Percentiles rank a stretch among this genome's conserved stretches.
Evolutionary conservation across 495 filamentous ascomycete genomes (phyloP).

Genomic region (Daldinia vernicosa): DNA sequence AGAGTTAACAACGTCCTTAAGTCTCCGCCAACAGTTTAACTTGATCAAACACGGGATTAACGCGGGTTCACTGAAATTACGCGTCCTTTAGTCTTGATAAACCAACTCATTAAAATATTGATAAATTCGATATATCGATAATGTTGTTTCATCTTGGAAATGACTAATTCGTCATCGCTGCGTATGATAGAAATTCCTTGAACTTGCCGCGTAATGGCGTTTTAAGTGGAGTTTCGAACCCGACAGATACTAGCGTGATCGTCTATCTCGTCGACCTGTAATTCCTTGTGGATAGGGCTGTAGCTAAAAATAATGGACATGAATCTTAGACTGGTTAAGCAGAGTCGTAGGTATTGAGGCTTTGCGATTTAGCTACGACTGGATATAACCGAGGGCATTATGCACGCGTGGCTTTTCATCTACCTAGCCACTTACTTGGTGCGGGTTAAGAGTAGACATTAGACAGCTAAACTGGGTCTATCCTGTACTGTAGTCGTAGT

Average conservation of each 20-base stretch:
- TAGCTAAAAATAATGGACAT: not conserved
- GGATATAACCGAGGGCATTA: not conserved
- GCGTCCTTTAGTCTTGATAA: not conserved
- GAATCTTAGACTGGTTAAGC: not conserved
- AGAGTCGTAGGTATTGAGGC: not conserved
- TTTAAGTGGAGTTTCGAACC: not conserved
- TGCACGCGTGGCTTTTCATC: not conserved
- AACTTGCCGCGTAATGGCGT: not conserved
- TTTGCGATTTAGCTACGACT: not conserved
- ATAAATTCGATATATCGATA: not conserved
- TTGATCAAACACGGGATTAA: not conserved
- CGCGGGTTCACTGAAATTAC: not conserved
- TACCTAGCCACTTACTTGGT: not conserved
- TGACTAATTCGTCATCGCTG: not conserved
- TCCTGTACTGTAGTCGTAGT: slow-evolving; percentile 7
- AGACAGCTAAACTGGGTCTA: not conserved
- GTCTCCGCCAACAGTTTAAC: not conserved
- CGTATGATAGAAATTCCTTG: not conserved
- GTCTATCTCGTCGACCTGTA: not conserved
- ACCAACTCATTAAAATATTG: not conserved
- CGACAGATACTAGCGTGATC: not conserved
- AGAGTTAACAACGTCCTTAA: not conserved
- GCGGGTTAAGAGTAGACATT: not conserved
- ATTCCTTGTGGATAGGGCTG: not conserved
- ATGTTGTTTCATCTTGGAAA: not conserved